phyloP scores from a whole-genome alignment of 768 basidiomycete species.

The Auricularia auricula-judae region DNA sequence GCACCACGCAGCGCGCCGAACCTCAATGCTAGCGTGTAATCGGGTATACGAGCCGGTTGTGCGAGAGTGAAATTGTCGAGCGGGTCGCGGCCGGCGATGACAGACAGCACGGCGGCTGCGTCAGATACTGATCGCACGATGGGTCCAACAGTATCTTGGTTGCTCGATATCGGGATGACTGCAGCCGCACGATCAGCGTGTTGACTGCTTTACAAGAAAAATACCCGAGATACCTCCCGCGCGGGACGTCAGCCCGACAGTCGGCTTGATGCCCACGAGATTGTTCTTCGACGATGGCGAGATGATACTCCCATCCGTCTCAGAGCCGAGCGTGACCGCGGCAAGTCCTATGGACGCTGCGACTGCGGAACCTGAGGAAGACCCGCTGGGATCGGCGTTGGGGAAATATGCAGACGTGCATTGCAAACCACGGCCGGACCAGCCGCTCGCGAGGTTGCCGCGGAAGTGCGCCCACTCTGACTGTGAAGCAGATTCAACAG shows the following conservation, averaged over 20 bases:
- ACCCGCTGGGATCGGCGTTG: conserved; percentile 24
- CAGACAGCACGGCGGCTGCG: conserved; percentile 25
- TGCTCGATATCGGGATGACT: conserved; percentile 35
- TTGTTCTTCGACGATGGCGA: conserved; percentile 32
- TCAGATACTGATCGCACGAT: conserved; percentile 27
- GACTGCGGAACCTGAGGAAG: background rate
- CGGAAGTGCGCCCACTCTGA: conserved; percentile 44
- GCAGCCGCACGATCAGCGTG: background rate
- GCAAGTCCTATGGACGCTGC: background rate
- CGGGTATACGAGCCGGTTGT: conserved; percentile 39
- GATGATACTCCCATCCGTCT: conserved; percentile 35
- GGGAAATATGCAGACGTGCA: conserved; percentile 38
- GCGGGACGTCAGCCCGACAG: conserved; percentile 30
- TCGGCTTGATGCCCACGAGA: conserved; percentile 30
- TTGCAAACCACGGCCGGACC: conserved; percentile 48
- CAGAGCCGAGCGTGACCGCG: conserved; percentile 22
- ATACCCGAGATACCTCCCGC: conserved; percentile 18
- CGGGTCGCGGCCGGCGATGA: conserved; percentile 33
- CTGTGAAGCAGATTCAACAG: background rate
- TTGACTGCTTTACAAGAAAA: background rate
- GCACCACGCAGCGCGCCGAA: conserved; percentile 36
- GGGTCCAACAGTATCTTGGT: conserved; percentile 26
- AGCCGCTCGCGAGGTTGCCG: conserved; percentile 37
- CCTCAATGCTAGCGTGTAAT: conserved; percentile 43
- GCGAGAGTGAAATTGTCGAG: conserved; percentile 29